Evolutionary conservation across 2,329 filamentous ascomycete genomes (phyloP).

Genomic region (Xylariales sp.): DNA sequence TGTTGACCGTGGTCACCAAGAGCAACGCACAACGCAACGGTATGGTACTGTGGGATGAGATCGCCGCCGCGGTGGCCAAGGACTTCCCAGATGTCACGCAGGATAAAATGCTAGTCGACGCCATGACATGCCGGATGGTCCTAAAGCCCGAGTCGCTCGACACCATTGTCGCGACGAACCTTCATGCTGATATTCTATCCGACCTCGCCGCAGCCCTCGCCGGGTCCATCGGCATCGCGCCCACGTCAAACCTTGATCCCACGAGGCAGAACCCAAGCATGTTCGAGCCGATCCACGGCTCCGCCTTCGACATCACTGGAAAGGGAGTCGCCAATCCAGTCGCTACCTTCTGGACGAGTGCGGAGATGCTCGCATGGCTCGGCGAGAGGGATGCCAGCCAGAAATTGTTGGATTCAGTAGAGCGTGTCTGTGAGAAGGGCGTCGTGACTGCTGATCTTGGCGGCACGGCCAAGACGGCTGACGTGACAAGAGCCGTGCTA

Average conservation of each 20-base stretch:
- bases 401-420: conserved; percentile 63
- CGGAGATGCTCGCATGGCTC: conserved; percentile 69
- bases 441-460: conserved; percentile 66
- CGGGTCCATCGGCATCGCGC: conserved; percentile 78
- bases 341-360: conserved; percentile 68
- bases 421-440: conserved; percentile 63
- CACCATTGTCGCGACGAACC: conserved; percentile 72
- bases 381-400: conserved; percentile 64
- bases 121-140: conserved; percentile 74
- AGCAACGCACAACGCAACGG: conserved; percentile 74
- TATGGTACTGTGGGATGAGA: conserved; percentile 76
- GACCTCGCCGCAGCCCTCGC: conserved; percentile 77
- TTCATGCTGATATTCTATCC: conserved; percentile 73
- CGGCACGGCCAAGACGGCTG: conserved; percentile 55
- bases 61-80: conserved; percentile 63
- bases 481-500: conserved; percentile 52
- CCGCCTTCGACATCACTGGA: conserved; percentile 68
- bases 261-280: conserved; percentile 64
- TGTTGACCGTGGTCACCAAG: conserved; percentile 73
- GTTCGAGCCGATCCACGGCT: conserved; percentile 72
- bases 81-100: conserved; percentile 70
- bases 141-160: conserved; percentile 69
- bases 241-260: conserved; percentile 75
- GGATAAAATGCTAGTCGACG: conserved; percentile 76
- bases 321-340: conserved; percentile 69